Base-by-base conservation (phyloP, 495 filamentous ascomycete genomes). In the Podospora pseudoanserina region DNA sequence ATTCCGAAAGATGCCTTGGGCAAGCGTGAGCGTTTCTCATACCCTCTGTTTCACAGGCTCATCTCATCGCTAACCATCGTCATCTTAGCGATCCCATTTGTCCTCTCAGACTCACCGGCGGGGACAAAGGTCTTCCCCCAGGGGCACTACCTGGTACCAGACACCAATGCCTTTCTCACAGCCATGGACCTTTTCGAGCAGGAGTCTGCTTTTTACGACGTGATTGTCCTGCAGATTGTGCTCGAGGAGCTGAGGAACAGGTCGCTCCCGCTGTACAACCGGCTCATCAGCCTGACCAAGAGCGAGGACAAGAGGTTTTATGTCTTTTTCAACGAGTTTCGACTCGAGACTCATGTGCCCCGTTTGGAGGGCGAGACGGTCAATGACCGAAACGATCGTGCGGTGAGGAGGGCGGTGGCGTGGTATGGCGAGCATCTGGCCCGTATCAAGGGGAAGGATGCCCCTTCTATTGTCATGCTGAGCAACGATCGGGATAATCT, bases 321-420 rank as follows among this genome's bases (percentile, higher is more conserved):
- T 77, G 91, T 99, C 59, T 99, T 99, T 79, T 98, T 98, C 85
- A 99, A 99, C 78, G 95, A 99, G 67, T 99, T 99, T 75, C 88
- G 95, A 55, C 82, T 91, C 56, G 95, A 99, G 79, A 99, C 95
- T 7, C 89, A 97, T 75, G 86, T 97, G 63, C 79, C 85, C 19
- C 85, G 95, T 72, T 83, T 87, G 28, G 82, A 80, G 26, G 90
- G 91, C 26, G 95, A 99, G 80, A 90, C 88, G 5, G 96, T 98
- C 79, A 99, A 99, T 74, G 95, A 99, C 76, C 87, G 95, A 55
- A 99, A 99, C 74, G 95, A 99, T 74, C 86, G 93, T 65, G 94
- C 95, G 26, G 92, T 99, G 13, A 85, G 96, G 55, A 87, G 86
- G 70, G 92, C 94, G 6, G 92, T 92, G 55, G 87, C 85, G 72